Base-by-base conservation (phyloP, 2,329 filamentous ascomycete genomes). In the Teratosphaeria zuluensis region DNA sequence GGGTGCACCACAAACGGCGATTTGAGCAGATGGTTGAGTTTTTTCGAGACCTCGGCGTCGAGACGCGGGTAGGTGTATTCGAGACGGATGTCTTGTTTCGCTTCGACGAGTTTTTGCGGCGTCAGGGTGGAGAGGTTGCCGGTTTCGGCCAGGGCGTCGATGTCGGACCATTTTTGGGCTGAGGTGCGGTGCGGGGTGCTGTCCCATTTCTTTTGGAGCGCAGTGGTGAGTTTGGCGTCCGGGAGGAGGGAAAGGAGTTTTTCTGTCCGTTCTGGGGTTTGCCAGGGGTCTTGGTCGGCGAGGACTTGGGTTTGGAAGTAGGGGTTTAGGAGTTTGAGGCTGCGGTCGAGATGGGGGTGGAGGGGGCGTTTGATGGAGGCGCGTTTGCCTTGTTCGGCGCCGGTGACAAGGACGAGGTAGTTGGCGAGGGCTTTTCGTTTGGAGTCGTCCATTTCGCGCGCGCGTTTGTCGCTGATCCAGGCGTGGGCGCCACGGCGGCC, bases 1-100 rank as follows among this genome's bases (percentile, higher is more conserved):
- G 94, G 94, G 72, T 99, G 94, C 42, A 99, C 87, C 61, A 96
- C 92, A 70, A 99, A 99, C 0, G 94, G 94, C 62, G 87, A 92
- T 73, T 99, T 99, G 66, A 99, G 85, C 81, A 99, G 84, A 81
- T 99, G 94, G 77, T 96, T 97, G 59, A 95, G 84, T 73, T 96
- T 96, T 80, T 97, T 97, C 70, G 89, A 94, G 71, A 99, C 94
- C 74, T 96, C 91, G 62, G 94, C 92, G 79, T 99, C 94, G 57
- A 99, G 88, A 46, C 94, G 87, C 2, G 94, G 94, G 74, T 99
- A 99, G 6, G 94, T 96, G 76, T 99, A 97, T 75, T 99, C 94
- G 32, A 99, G 83, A 3, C 97, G 86, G 62, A 99, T 89, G 70
- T 97, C 94, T 73, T 96, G 91, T 76, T 96, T 97, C 24, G 91